A percentile compares a stretch with the other conserved stretches of the same genome.
Conservation (phyloP, 2,329 filamentous ascomycete species). For the Zopfia rhizophila region DNA sequence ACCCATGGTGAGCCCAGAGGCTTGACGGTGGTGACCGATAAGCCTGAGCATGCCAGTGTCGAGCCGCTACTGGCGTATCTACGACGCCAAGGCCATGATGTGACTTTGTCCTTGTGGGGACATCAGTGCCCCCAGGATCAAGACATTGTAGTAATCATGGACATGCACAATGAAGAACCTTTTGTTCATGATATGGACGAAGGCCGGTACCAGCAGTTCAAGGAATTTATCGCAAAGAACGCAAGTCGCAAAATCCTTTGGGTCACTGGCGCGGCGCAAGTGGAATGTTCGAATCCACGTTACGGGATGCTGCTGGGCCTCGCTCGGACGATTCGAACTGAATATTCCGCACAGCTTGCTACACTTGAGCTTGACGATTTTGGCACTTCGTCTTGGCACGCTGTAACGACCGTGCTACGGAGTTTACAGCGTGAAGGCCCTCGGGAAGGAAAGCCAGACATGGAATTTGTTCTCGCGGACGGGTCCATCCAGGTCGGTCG, state of each 20-base stretch:
- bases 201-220: conserved; percentile 17
- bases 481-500: too few species aligned
- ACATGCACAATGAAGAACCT: conserved; percentile 20
- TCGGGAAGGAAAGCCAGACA: too few species aligned
- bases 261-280: conserved; percentile 35
- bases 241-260: conserved; percentile 41
- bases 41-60: too few species aligned
- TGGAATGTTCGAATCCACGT: conserved; percentile 38
- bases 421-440: too few species aligned
- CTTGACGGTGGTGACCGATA: too few species aligned
- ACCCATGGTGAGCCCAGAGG: too few species aligned
- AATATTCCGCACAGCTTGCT: conserved; percentile 38
- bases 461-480: too few species aligned
- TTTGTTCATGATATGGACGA: conserved; percentile 39
- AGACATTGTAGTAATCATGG: conserved; percentile 37
- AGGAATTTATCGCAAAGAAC: conserved; percentile 2
- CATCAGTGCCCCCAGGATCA: conserved; percentile 18
- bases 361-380: conserved; percentile 31
- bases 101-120: conserved; percentile 7
- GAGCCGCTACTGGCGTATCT: too few species aligned
- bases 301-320: conserved; percentile 40
- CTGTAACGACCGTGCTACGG: too few species aligned
- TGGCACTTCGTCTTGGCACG: background rate
- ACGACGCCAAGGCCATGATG: conserved; percentile 1
- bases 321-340: conserved; percentile 39